Conservation (phyloP, 441 rosid genomes). For the Eutrema salsugineum region DNA sequence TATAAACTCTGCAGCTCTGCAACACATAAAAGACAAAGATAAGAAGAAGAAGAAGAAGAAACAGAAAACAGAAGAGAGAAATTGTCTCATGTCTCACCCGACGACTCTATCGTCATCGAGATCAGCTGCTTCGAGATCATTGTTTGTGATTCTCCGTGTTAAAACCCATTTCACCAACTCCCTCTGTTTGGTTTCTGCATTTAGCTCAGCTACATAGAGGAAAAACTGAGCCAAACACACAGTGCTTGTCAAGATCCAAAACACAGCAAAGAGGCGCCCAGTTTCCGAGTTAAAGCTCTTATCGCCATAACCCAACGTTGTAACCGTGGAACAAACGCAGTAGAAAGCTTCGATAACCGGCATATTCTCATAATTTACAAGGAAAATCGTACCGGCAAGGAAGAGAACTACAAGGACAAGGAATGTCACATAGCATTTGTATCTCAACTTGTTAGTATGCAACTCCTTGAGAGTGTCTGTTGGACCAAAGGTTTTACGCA, state of each 20-base stretch:
- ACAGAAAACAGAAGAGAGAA: not conserved
- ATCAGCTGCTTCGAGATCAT: slow-evolving; percentile 81
- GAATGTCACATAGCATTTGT: slow-evolving; percentile 48
- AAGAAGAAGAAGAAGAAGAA: not conserved
- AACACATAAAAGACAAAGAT: slow-evolving; percentile 8
- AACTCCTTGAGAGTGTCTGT: slow-evolving; percentile 45
- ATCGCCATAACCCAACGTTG: slow-evolving; percentile 83
- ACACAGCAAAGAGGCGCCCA: slow-evolving; percentile 59
- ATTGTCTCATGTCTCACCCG: slow-evolving; percentile 39
- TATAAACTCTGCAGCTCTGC: slow-evolving; percentile 54
- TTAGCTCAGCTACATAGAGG: slow-evolving; percentile 53
- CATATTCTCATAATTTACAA: slow-evolving; percentile 39
- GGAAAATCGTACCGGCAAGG: slow-evolving; percentile 43
- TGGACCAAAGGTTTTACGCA: slow-evolving; percentile 37
- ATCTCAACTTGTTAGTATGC: slow-evolving; percentile 44
- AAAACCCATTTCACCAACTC: slow-evolving; percentile 67
- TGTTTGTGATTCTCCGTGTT: slow-evolving; percentile 41
- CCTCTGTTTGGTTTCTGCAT: slow-evolving; percentile 54
- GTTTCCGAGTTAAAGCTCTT: slow-evolving; percentile 47
- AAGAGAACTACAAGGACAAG: slow-evolving; percentile 40
- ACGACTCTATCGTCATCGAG: slow-evolving; percentile 61
- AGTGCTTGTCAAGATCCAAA: slow-evolving; percentile 65
- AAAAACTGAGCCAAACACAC: slow-evolving; percentile 57
- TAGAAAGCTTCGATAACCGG: slow-evolving; percentile 51
- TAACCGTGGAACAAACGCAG: slow-evolving; percentile 70